Base-by-base conservation (phyloP, 1,284 basidiomycete genomes). In the Heterobasidion occidentale region DNA sequence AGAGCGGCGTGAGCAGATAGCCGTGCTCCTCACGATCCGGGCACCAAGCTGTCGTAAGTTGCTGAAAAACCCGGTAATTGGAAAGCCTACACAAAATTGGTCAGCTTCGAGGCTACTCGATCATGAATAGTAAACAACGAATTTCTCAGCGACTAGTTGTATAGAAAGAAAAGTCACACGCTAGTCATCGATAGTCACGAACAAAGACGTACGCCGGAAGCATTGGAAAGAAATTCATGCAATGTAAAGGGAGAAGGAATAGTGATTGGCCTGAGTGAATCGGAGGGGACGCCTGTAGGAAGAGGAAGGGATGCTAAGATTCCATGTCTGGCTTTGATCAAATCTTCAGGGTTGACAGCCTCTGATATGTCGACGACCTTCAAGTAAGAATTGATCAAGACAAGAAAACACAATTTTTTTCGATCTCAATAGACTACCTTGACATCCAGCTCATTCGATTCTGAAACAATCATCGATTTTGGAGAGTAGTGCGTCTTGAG, bases 21-120 rank as follows among this genome's bases (percentile, higher is more conserved):
- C 88, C 88, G 58, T 90, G 87, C 61, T 90, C 88, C 70, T 90
- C 88, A 47, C 82, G 81, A 44, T 87, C 86, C 2, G 85, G 79
- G 62, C 86, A 88, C 88, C 88, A 90, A 36, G 76, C 74, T 2
- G 88, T 88, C 14, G 84, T 88, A 7, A 73, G 65, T 56, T 84
- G 79, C 56, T 86, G 79, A 48, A 90, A 74, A 46, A 85, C 75
- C 50, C 82, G 79, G 63, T 88, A 85, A 60, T 83, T 81, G 4
- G 76, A 69, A 7, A 90, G 74, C 48, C 87, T 90, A 58, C 19
- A 55, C 44, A 14, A 46, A 27, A 5, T 4, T 27, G 27, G 63
- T 55, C 56, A 57, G 59, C 36, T 47, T 56, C 36, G 44, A 51
- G 45, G 20, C 42, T 45, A 15, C 36, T 17, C 9, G 45, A 12